These are phyloP conservation scores for Talaromyces islandicus DNA, from an alignment of 2,329 filamentous ascomycete species.

Conservation along the genomic window DNA sequence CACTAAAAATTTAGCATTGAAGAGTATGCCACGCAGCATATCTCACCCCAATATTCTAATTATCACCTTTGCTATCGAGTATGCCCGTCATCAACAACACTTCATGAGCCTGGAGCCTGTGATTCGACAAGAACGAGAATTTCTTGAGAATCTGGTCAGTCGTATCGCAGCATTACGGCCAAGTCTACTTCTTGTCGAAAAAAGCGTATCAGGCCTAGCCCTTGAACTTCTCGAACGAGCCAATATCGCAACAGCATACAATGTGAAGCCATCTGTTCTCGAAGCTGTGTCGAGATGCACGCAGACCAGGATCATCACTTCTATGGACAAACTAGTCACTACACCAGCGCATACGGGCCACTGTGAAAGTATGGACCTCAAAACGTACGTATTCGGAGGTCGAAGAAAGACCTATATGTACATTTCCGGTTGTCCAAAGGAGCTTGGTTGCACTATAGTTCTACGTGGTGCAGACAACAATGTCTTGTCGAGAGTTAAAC, in stretches of 20 bases:
- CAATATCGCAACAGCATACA: slow-evolving; percentile 88
- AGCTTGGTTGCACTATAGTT: slow-evolving; percentile 91
- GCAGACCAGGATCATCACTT: slow-evolving; percentile 87
- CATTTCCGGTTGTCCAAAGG: slow-evolving; percentile 79
- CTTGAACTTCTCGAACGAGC: slow-evolving; percentile 81
- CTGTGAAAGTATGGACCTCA: slow-evolving; percentile 86
- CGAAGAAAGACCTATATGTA: slow-evolving; percentile 94
- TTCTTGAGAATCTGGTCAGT: slow-evolving; percentile 82
- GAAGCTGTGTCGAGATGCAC: slow-evolving; percentile 91
- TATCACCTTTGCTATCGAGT: slow-evolving; percentile 92
- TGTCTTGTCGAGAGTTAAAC: slow-evolving; percentile 73
- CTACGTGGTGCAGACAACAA: slow-evolving; percentile 72
- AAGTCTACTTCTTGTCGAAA: slow-evolving; percentile 83
- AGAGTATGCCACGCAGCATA: slow-evolving; percentile 90
- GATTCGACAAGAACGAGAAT: slow-evolving; percentile 94
- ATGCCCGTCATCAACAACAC: slow-evolving; percentile 84
- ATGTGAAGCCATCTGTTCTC: slow-evolving; percentile 92
- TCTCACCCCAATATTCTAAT: slow-evolving; percentile 80
- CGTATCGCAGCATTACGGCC: slow-evolving; percentile 81
- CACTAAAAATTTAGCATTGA: slow-evolving; percentile 91
- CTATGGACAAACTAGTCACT: slow-evolving; percentile 84
- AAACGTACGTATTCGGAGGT: slow-evolving; percentile 82
- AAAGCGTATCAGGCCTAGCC: slow-evolving; percentile 85
- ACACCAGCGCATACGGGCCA: slow-evolving; percentile 68
- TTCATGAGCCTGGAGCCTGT: slow-evolving; percentile 98